Conservation (phyloP, 139 green algal species). For the Chlorella sp. region DNA sequence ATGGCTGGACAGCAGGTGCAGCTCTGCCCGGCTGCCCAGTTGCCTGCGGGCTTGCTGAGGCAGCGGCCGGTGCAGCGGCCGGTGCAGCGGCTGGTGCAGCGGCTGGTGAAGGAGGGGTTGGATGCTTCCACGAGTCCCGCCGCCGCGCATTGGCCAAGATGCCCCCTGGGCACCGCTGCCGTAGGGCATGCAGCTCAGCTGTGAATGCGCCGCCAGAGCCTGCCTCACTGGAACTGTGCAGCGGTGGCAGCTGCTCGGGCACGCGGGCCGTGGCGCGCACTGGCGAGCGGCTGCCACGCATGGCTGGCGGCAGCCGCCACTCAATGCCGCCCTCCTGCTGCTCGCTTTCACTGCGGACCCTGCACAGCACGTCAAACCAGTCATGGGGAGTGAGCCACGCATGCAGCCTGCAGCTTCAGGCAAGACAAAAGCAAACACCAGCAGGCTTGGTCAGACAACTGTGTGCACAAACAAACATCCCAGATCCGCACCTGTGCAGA, state of each 20-base stretch:
- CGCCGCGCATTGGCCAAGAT: neutral
- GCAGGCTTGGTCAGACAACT: neutral
- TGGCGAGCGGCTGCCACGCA: neutral
- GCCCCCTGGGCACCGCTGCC: neutral
- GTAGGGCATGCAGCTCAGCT: neutral
- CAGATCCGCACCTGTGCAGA: slow-evolving; percentile 5
- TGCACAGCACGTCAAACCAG: too few species aligned
- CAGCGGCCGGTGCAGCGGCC: neutral
- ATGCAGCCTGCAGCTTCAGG: neutral
- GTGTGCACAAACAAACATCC: neutral
- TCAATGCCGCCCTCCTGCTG: neutral
- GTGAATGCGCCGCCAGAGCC: neutral
- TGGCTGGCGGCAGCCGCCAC: slow-evolving; percentile 1
- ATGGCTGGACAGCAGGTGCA: neutral
- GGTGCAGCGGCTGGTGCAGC: too few species aligned
- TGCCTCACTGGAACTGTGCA: neutral
- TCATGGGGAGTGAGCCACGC: too few species aligned
- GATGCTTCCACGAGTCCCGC: neutral
- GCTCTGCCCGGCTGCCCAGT: neutral
- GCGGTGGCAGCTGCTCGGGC: neutral
- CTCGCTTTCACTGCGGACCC: slow-evolving; percentile 18
- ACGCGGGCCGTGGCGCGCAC: neutral
- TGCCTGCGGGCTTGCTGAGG: neutral
- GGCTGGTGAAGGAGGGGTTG: neutral
- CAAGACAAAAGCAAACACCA: neutral